phyloP scores from a whole-genome alignment of 2,329 filamentous ascomycete genomes.

The Cytospora paraplurivora region DNA sequence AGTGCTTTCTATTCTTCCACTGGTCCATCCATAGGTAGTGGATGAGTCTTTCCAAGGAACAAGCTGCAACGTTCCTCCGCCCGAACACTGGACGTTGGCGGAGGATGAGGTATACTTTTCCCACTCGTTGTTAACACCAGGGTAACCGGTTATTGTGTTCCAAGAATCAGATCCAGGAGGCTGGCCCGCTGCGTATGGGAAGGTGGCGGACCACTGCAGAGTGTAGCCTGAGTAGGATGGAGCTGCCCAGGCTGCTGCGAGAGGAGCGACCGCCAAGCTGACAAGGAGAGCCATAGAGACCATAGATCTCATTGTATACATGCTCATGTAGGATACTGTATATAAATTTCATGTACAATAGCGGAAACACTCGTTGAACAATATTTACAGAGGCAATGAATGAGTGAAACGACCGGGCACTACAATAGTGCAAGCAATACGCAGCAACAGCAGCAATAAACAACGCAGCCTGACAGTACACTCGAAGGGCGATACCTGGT shows the following conservation, averaged over 20 bases:
- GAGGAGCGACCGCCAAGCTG: conserved; percentile 30
- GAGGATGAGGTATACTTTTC: conserved; percentile 49
- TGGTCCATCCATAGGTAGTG: conserved; percentile 48
- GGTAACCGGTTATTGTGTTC: conserved; percentile 48
- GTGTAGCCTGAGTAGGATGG: conserved; percentile 46
- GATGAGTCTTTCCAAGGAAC: conserved; percentile 45
- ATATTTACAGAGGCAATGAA: not conserved
- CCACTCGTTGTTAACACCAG: conserved; percentile 52
- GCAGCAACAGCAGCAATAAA: not conserved
- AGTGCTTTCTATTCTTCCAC: conserved; percentile 51
- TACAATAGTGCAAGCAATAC: not conserved
- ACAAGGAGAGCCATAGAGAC: not conserved
- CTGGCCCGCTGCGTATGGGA: conserved; percentile 44
- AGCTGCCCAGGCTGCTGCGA: conserved; percentile 40
- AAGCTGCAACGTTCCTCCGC: conserved; percentile 54
- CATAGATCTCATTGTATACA: not conserved
- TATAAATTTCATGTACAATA: not conserved
- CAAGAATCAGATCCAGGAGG: conserved; percentile 44
- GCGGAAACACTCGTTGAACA: not conserved
- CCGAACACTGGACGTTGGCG: conserved; percentile 53
- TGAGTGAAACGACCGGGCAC: not conserved
- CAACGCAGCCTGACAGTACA: not conserved
- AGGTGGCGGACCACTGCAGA: conserved; percentile 49
- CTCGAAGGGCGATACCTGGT: not conserved
- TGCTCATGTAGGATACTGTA: not conserved